A percentile compares a stretch with the other conserved stretches of the same genome.
Conservation (phyloP, 371 early-diverging fungal species). For the Mucor indicus region DNA sequence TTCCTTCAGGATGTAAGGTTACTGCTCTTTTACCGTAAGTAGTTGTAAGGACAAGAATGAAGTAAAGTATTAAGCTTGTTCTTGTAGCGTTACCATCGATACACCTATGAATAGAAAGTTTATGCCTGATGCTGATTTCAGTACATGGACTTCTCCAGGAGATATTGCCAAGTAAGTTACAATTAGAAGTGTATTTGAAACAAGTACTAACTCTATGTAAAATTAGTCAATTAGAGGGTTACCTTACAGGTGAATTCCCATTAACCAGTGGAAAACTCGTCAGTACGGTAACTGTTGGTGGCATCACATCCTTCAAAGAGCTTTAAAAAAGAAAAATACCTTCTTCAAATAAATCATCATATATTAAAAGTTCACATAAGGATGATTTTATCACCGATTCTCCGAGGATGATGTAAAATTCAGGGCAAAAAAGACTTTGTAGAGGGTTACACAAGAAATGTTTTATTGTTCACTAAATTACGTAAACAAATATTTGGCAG, state of each 20-base stretch:
- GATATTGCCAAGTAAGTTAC: conserved; percentile 68
- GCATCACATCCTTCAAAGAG: conserved; percentile 50
- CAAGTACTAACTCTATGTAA: not conserved
- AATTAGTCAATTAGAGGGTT: conserved; percentile 55
- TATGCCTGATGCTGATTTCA: conserved; percentile 86
- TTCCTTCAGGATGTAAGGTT: conserved; percentile 71
- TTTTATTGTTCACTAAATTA: too few relatives aligned
- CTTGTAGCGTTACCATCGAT: conserved; percentile 75
- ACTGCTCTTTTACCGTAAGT: conserved; percentile 82
- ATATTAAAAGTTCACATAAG: too few relatives aligned
- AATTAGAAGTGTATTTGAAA: not conserved
- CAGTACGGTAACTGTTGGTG: conserved; percentile 48
- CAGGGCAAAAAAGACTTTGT: too few relatives aligned
- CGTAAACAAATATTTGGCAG: too few relatives aligned
- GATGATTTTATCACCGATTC: too few relatives aligned
- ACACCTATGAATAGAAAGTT: conserved; percentile 90
- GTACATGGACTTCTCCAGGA: conserved; percentile 86
- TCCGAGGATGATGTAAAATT: too few relatives aligned
- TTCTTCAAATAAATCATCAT: too few relatives aligned
- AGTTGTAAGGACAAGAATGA: too few relatives aligned
- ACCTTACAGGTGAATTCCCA: conserved; percentile 40
- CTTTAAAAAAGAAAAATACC: conserved; percentile 25
- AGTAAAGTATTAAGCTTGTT: not conserved
- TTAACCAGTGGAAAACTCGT: conserved; percentile 57
- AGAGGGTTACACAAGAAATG: too few relatives aligned